phyloP scores from a whole-genome alignment of 2,329 filamentous ascomycete genomes.

The Stachybotrys elegans region DNA sequence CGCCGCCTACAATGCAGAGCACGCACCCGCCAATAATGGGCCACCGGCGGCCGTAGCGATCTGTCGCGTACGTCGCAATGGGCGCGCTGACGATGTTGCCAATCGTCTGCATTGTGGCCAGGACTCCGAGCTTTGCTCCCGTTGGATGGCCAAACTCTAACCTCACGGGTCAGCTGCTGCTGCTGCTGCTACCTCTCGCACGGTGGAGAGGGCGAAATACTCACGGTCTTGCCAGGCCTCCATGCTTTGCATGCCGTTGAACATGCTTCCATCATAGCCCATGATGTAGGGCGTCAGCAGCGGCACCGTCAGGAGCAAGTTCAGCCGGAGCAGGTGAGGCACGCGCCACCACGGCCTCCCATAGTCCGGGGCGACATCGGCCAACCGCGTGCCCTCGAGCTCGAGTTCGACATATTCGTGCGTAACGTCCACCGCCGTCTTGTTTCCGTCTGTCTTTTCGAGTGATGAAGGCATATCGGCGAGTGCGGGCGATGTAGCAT shows the following conservation, averaged over 20 bases:
- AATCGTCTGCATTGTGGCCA: constrained; percentile 30
- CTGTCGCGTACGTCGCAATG: constrained; percentile 30
- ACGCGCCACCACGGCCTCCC: constrained; percentile 34
- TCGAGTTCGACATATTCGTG: neutral
- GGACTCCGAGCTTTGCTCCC: constrained; percentile 29
- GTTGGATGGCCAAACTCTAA: constrained; percentile 34
- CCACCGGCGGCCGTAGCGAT: constrained; percentile 33
- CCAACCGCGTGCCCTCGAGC: neutral
- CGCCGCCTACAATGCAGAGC: constrained; percentile 21
- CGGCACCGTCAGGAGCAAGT: constrained; percentile 37
- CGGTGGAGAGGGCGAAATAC: too few relatives aligned
- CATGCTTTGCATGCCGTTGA: neutral
- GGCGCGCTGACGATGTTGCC: constrained; percentile 33
- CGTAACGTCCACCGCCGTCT: neutral
- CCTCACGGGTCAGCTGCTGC: constrained; percentile 35
- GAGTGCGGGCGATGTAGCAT: too few relatives aligned
- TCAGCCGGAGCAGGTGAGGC: constrained; percentile 36
- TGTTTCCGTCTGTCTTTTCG: neutral
- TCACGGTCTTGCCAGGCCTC: constrained; percentile 28
- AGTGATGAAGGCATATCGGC: neutral
- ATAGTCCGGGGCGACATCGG: neutral
- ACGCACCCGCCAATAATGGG: constrained; percentile 29
- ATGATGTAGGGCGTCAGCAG: constrained; percentile 35
- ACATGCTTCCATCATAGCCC: constrained; percentile 36
- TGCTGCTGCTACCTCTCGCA: too few relatives aligned